Base-by-base conservation (phyloP, 257 asterid genomes). In the Rubia yunnanensis region DNA sequence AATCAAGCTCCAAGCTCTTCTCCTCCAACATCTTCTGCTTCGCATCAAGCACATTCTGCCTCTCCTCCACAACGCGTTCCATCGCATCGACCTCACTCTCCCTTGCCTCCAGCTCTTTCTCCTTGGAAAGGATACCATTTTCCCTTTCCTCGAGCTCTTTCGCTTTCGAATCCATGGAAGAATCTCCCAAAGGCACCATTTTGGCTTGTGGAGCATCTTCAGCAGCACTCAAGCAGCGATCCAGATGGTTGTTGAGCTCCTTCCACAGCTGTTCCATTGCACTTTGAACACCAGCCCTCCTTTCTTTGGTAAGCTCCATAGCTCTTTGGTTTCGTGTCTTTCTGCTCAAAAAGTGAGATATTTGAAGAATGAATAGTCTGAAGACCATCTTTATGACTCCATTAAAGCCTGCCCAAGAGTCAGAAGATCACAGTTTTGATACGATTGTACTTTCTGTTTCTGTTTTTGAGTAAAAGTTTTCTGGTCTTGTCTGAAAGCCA, bases 71-170 rank as follows among this genome's bases (percentile, higher is more conserved):
- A 15, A 15, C 34, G 18, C 63, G 23, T 30, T 28, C 63, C 34
- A 11, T 54, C 22, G 60, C 58, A 53, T 6, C 14, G 0, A 57
- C n/a, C 38, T 57, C 39, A 13, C 36, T 60, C 20, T 60, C 64
- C 64, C 64, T 32, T 1, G 3, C 4, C 30, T 34, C 30, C 49
- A 60, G 1, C 30, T 34, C 24, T 57, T 54, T 54, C 34, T 4
- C 60, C 10, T 6, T 58, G 20, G 26, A 4, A 58, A 1, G 2
- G 7, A 15, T 14, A 7, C 11, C 23, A 1, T 14, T 35, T 57
- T 28, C 63, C 18, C 44, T 31, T 20, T 70, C 77, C 68, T 64
- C n/a, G n/a, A n/a, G n/a, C n/a, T n/a, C n/a, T n/a, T n/a, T n/a
- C n/a, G n/a, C n/a, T n/a, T n/a, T n/a, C n/a, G n/a, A n/a, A n/a